Base-by-base conservation (phyloP, 805 yeast genomes). In the Pichia pseudocactophila region DNA sequence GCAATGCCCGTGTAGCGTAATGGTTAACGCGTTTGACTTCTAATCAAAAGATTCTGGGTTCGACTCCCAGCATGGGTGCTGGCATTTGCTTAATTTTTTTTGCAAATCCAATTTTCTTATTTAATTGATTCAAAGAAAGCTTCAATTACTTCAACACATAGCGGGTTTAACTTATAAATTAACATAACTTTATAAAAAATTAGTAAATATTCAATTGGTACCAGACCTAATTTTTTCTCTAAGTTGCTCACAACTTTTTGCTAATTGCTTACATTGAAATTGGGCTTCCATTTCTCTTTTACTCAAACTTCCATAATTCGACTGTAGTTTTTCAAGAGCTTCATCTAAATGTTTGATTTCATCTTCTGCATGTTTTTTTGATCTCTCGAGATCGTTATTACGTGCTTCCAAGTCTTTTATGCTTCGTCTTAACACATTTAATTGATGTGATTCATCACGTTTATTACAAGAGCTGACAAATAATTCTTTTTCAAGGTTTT, bases 21-120 rank as follows among this genome's bases (percentile, higher is more conserved):
- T 72, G 77, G 78, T 72, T 71, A 72, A 70, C 78, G 77, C 78
- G 74, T 72, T 72, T 72, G 76, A 72, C 76, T 72, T 72, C 77
- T 72, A 71, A 72, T 72, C 78, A 72, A 71, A 70, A 71, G 77
- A 72, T 71, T 72, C 71, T 70, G 76, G 74, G 78, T 72, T 72
- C 78, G 78, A 72, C 74, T 71, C 78, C 66, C 68, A 57, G 65
- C 65, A 53, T 61, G 67, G 65, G 66, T 62, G 66, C 55, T 38
- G 45, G 50, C 50, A 28, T 28, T 28, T 7, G 31, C 31, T 28
- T 28, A 28, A 6, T 19, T 20, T 18, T 18, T 32, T 32, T 17
- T 16, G 34, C 34, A 8, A n/a, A 31, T n/a, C 18, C 8, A 16
- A 17, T 16, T 17, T 5, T 32, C 6, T 28, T 10, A 7, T 28